phyloP scores from a whole-genome alignment of 2,329 filamentous ascomycete genomes.

The Fusarium caatingaense region DNA sequence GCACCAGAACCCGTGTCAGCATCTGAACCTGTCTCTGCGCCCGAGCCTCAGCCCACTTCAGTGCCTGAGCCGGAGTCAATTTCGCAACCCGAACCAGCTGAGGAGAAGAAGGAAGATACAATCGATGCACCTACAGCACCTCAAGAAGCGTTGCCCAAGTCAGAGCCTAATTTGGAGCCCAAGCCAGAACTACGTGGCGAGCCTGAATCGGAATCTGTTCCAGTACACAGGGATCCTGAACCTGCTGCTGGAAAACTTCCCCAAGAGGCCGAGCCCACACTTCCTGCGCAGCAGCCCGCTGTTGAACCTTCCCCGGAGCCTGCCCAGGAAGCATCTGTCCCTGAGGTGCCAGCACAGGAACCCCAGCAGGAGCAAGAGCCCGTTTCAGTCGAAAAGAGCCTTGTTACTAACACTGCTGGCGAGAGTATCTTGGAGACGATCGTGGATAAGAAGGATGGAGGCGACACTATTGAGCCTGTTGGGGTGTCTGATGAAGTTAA shows the following conservation, averaged over 20 bases:
- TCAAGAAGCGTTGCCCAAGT: constrained; percentile 11
- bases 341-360: constrained; percentile 8
- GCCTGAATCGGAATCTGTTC: constrained; percentile 29
- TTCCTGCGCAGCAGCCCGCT: constrained; percentile 25
- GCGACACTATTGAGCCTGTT: constrained; percentile 50
- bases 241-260: constrained; percentile 22
- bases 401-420: constrained; percentile 57
- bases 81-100: constrained; percentile 3
- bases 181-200: constrained; percentile 28
- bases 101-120: constrained; percentile 10
- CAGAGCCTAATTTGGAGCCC: constrained; percentile 17
- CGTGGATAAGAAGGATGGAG: constrained; percentile 52
- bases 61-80: neutral
- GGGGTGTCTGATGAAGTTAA: constrained; percentile 52
- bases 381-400: constrained; percentile 49
- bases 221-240: constrained; percentile 24
- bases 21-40: neutral
- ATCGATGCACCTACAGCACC: neutral
- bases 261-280: constrained; percentile 24
- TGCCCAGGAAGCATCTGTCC: neutral
- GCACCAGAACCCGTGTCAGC: neutral
- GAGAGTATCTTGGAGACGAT: constrained; percentile 57
- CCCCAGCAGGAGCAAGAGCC: constrained; percentile 5
- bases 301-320: constrained; percentile 27
- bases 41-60: constrained; percentile 5